phyloP scores from a whole-genome alignment of 805 yeast species.

The Candida maltosa region DNA sequence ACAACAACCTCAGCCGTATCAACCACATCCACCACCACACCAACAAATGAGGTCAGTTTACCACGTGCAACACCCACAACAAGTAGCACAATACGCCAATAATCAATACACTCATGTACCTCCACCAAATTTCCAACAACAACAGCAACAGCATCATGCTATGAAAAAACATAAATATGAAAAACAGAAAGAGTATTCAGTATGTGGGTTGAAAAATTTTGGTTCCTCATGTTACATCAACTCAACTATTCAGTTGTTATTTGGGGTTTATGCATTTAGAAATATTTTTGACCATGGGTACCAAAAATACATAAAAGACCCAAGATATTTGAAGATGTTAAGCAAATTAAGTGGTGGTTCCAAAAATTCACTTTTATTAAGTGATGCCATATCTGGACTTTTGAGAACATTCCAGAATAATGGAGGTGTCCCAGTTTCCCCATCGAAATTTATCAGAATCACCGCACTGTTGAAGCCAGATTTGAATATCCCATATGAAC shows the following conservation, averaged over 20 bases:
- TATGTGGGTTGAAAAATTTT: constrained; percentile 63
- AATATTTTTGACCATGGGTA: constrained; percentile 46
- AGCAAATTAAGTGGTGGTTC: constrained; percentile 12
- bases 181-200: constrained; percentile 38
- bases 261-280: constrained; percentile 51
- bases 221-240: constrained; percentile 79
- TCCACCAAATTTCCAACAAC: background rate
- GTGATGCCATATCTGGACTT: constrained; percentile 51
- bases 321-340: constrained; percentile 22
- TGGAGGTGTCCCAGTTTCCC: constrained; percentile 62
- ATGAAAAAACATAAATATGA: constrained; percentile 12
- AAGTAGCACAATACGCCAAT: background rate
- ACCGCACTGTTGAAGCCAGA: constrained; percentile 59
- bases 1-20: too few relatives aligned
- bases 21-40: constrained; percentile 2
- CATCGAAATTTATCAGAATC: constrained; percentile 57
- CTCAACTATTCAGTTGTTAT: constrained; percentile 67
- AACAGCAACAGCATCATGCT: constrained; percentile 7
- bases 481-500: constrained; percentile 66
- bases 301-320: constrained; percentile 38
- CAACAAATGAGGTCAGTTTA: background rate
- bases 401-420: constrained; percentile 56
- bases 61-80: background rate
- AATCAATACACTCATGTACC: background rate
- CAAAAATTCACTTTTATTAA: constrained; percentile 25